Evolutionary conservation across 2,329 filamentous ascomycete genomes (phyloP).

Genomic region (Ceratocystis colombiana): DNA sequence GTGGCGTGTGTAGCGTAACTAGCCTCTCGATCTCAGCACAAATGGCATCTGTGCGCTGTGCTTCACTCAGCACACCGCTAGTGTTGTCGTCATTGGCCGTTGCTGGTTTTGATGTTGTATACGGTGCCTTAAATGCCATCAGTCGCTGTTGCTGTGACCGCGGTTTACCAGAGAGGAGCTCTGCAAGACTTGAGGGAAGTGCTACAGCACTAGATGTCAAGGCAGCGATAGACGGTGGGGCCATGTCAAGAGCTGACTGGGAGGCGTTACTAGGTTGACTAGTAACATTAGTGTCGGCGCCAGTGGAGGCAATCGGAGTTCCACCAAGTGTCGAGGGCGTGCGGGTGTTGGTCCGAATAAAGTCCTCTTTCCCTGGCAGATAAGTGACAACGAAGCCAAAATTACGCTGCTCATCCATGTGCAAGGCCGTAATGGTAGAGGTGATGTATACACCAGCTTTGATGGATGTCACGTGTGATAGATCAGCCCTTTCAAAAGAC

Average conservation of each 20-base stretch:
- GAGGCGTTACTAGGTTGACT: background rate
- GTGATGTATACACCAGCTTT: conserved; percentile 83
- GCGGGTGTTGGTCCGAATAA: conserved; percentile 74
- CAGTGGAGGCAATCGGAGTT: background rate
- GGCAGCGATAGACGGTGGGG: conserved; percentile 20
- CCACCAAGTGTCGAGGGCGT: conserved; percentile 53
- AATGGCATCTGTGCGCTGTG: conserved; percentile 51
- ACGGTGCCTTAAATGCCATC: conserved; percentile 48
- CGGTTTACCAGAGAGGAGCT: conserved; percentile 36
- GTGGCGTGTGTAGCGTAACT: conserved; percentile 40
- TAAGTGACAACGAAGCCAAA: conserved; percentile 77
- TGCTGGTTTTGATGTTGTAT: conserved; percentile 44
- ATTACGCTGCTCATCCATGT: conserved; percentile 69
- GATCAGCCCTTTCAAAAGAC: conserved; percentile 75
- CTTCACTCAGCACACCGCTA: conserved; percentile 40
- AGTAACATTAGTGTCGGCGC: background rate
- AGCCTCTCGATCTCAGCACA: conserved; percentile 68
- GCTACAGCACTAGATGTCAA: conserved; percentile 26
- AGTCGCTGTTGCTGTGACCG: conserved; percentile 34
- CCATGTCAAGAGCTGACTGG: conserved; percentile 1
- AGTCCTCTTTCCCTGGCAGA: conserved; percentile 57
- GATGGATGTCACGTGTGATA: conserved; percentile 62
- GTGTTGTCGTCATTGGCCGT: conserved; percentile 40
- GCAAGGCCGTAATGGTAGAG: conserved; percentile 66
- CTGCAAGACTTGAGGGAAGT: conserved; percentile 34